Evolutionary conservation across 257 asterid species (phyloP).

Genomic region (Parsonsia alboflavescens): DNA sequence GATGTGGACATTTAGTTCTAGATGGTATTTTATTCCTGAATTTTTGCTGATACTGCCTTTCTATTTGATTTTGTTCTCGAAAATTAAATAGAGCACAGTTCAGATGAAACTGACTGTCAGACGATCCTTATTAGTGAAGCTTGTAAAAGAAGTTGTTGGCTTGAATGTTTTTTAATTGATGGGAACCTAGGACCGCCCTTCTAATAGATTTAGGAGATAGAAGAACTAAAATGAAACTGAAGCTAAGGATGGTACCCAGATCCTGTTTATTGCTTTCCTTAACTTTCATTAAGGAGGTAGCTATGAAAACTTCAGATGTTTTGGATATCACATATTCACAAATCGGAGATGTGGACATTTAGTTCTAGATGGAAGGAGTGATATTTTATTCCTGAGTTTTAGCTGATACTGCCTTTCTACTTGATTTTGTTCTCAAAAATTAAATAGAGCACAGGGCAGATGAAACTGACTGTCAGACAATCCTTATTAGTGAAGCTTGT

Average conservation of each 20-base stretch:
- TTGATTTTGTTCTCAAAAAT: not conserved
- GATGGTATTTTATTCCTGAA: not conserved
- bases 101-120: not conserved
- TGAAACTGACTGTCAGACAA: not conserved
- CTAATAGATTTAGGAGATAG: too few species aligned
- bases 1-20: not conserved
- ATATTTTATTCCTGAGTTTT: not conserved
- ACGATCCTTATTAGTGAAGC: not conserved
- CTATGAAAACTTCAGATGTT: too few species aligned
- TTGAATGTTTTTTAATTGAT: too few species aligned
- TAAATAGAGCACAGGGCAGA: not conserved
- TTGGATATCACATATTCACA: too few species aligned
- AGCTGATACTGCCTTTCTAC: not conserved
- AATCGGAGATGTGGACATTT: not conserved
- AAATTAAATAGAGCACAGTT: not conserved
- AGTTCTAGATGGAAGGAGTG: not conserved
- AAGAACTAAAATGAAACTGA: too few species aligned
- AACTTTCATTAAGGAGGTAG: not conserved
- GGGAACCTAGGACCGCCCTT: too few species aligned
- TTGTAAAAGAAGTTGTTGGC: too few species aligned
- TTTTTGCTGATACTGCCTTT: not conserved
- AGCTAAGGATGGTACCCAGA: too few species aligned
- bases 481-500: not conserved
- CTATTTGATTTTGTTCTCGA: not conserved
- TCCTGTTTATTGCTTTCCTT: too few species aligned